Conservation (phyloP, 2,329 filamentous ascomycete genomes). For the Trichophyton verrucosum region DNA sequence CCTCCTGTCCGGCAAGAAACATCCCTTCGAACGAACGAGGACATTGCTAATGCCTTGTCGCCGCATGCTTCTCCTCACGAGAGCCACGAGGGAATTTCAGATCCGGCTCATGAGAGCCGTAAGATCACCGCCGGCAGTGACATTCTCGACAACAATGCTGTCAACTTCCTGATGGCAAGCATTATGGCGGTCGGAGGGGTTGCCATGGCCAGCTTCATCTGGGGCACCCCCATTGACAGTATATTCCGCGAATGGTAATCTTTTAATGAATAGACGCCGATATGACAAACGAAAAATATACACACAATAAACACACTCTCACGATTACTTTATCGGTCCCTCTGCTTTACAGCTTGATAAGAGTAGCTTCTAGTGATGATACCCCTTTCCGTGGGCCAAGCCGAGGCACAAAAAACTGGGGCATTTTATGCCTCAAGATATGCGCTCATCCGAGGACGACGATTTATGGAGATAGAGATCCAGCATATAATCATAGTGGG, state of each 20-base stretch:
- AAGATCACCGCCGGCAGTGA: slow-evolving; percentile 56
- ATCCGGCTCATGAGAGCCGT: slow-evolving; percentile 44
- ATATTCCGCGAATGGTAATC: not conserved
- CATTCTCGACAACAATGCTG: slow-evolving; percentile 84
- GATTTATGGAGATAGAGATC: not conserved
- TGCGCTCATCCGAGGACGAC: not conserved
- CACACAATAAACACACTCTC: not conserved
- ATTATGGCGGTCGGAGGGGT: slow-evolving; percentile 71
- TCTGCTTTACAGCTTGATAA: not conserved
- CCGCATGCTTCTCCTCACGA: slow-evolving; percentile 10
- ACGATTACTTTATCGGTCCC: too few relatives aligned
- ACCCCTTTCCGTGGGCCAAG: not conserved
- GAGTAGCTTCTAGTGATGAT: not conserved
- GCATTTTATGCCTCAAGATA: not conserved
- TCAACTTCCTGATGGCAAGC: slow-evolving; percentile 85
- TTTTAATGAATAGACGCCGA: not conserved
- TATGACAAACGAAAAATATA: not conserved
- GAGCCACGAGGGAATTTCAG: not conserved
- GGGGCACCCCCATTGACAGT: slow-evolving; percentile 17
- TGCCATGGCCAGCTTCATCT: slow-evolving; percentile 34
- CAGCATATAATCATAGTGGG: too few relatives aligned
- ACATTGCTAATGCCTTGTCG: slow-evolving; percentile 17
- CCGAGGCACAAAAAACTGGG: not conserved
- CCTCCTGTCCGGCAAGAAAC: slow-evolving; percentile 14
- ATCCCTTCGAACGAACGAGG: slow-evolving; percentile 20